A percentile compares a stretch with the other conserved stretches of the same genome.
Evolutionary conservation across 176 grass and related monocot species (phyloP).

Genomic region (Carex pumila): DNA sequence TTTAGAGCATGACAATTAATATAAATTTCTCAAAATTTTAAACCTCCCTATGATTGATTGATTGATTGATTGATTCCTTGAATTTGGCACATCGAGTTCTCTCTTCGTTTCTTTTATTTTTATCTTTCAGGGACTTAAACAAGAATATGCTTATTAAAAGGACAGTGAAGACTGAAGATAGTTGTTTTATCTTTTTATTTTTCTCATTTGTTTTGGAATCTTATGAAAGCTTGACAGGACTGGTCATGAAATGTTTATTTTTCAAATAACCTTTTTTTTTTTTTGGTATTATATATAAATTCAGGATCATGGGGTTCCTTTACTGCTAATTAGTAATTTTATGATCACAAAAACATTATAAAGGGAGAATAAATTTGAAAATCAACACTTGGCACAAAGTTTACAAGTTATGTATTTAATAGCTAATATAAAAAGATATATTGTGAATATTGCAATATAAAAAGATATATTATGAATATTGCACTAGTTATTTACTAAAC

Average conservation of each 20-base stretch:
- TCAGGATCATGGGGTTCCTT: no score
- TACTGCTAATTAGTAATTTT: no score
- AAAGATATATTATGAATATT: no score
- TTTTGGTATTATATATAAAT: neutral
- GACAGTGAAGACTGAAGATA: neutral
- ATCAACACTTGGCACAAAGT: neutral
- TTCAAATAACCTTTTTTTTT: neutral
- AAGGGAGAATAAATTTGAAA: neutral
- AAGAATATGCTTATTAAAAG: neutral
- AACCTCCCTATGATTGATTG: no score
- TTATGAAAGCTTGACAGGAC: neutral
- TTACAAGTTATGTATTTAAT: no score
- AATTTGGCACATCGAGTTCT: neutral
- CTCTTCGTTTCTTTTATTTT: neutral
- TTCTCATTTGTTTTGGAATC: neutral
- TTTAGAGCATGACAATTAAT: no score
- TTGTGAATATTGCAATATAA: no score
- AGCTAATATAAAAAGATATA: no score
- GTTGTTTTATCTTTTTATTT: neutral
- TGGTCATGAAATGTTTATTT: neutral
- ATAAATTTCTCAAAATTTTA: no score
- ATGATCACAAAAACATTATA: no score
- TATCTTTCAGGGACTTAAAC: neutral
- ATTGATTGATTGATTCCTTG: neutral
- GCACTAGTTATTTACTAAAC: no score